A percentile compares a stretch with the other conserved stretches of the same genome.
These are phyloP conservation scores for Rhodotorula sp. DNA, from an alignment of 1,284 basidiomycete species.

Conservation along the genomic window DNA sequence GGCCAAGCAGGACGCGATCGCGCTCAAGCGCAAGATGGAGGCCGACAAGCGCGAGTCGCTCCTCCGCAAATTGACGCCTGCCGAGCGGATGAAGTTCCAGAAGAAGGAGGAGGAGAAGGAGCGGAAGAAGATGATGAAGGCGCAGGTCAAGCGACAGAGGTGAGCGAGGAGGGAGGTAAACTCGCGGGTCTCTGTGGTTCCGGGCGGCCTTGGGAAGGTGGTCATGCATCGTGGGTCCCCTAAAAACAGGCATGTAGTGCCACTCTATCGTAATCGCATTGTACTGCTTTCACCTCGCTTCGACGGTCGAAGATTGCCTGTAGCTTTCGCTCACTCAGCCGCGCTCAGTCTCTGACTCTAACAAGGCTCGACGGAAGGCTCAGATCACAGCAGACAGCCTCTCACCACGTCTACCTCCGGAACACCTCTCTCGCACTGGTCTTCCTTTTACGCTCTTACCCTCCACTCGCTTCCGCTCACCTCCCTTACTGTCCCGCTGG, in stretches of 20 bases:
- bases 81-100: constrained; percentile 11
- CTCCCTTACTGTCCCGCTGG: not conserved
- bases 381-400: too few relatives aligned
- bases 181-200: too few relatives aligned
- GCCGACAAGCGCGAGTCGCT: not conserved
- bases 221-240: too few relatives aligned
- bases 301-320: not conserved
- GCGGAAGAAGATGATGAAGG: constrained; percentile 10
- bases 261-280: not conserved
- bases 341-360: too few relatives aligned
- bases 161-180: not conserved
- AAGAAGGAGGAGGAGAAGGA: constrained; percentile 19
- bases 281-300: not conserved
- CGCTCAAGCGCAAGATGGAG: constrained; percentile 24
- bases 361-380: too few relatives aligned
- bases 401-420: too few relatives aligned
- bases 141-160: constrained; percentile 9
- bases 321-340: not conserved
- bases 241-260: not conserved
- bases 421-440: too few relatives aligned
- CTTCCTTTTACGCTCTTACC: not conserved
- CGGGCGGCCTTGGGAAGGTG: too few relatives aligned
- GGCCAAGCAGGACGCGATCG: constrained; percentile 11
- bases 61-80: constrained; percentile 8
- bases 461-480: not conserved